Conservation (phyloP, 768 basidiomycete species). For the Kwoniella bestiolae region DNA sequence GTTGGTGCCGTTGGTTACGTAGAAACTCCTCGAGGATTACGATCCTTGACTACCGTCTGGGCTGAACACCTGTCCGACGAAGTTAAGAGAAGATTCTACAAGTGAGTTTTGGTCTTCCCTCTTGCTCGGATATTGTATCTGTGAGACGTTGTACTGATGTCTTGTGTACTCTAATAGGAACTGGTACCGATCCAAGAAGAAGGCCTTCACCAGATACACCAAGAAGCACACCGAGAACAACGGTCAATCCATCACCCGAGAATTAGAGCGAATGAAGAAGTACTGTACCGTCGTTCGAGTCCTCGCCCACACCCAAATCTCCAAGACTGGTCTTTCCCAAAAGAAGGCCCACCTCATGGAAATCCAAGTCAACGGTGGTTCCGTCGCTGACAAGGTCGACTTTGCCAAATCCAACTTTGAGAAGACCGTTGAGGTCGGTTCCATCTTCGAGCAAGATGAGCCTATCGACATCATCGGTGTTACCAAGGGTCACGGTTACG, state of each 20-base stretch:
- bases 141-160: neutral
- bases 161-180: slow-evolving; percentile 64
- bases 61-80: slow-evolving; percentile 97
- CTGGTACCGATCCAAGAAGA: slow-evolving; percentile 99
- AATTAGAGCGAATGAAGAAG: slow-evolving; percentile 99
- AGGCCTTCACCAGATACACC: slow-evolving; percentile 99
- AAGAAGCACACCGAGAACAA: slow-evolving; percentile 97
- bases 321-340: slow-evolving; percentile 95
- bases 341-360: slow-evolving; percentile 99
- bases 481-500: slow-evolving; percentile 97
- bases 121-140: neutral
- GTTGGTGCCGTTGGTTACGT: slow-evolving; percentile 99
- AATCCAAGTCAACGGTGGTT: slow-evolving; percentile 98
- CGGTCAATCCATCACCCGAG: slow-evolving; percentile 87
- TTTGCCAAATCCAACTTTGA: slow-evolving; percentile 93
- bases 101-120: slow-evolving; percentile 20
- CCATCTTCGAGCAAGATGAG: slow-evolving; percentile 96
- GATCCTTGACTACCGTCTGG: slow-evolving; percentile 96
- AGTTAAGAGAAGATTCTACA: slow-evolving; percentile 97
- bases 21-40: slow-evolving; percentile 98
- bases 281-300: slow-evolving; percentile 99
- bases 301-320: slow-evolving; percentile 97
- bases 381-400: slow-evolving; percentile 92
- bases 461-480: slow-evolving; percentile 95
- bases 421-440: slow-evolving; percentile 84